Conservation (phyloP, 805 yeast species). For the Candida succiphila region DNA sequence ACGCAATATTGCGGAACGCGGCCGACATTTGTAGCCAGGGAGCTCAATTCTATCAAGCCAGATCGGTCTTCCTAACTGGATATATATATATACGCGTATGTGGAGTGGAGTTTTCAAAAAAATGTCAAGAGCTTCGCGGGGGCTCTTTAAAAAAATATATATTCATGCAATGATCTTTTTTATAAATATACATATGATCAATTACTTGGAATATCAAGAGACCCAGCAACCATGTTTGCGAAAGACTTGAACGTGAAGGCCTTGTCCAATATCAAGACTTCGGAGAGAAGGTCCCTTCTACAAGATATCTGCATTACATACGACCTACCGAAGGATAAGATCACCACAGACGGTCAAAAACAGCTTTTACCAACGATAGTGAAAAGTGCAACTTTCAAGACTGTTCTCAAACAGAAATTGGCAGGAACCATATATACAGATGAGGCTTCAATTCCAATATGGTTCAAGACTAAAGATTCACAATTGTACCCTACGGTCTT, state of each 20-base stretch:
- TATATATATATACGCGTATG: too few species aligned
- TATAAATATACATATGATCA: too few species aligned
- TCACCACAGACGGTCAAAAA: conserved; percentile 31
- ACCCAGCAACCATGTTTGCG: conserved; percentile 46
- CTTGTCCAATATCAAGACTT: conserved; percentile 67
- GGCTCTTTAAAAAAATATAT: too few species aligned
- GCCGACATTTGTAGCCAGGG: too few species aligned
- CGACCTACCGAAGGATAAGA: conserved; percentile 25
- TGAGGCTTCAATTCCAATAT: conserved; percentile 55
- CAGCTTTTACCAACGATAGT: conserved; percentile 40
- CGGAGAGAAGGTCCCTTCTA: conserved; percentile 59
- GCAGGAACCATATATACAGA: conserved; percentile 60
- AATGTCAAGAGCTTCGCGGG: too few species aligned
- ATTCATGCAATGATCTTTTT: too few species aligned
- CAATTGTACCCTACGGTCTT: conserved; percentile 56
- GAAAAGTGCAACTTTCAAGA: conserved; percentile 56
- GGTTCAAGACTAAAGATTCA: conserved; percentile 56
- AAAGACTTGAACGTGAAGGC: conserved; percentile 57
- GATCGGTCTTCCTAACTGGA: too few species aligned
- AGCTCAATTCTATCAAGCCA: too few species aligned
- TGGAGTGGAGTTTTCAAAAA: too few species aligned
- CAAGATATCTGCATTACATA: conserved; percentile 31
- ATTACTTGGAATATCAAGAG: too few species aligned
- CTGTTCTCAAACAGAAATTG: conserved; percentile 30
- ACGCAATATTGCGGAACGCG: background rate